These are phyloP conservation scores for Hypoxylon sp. DNA, from an alignment of 2,329 filamentous ascomycete species.

Conservation along the genomic window DNA sequence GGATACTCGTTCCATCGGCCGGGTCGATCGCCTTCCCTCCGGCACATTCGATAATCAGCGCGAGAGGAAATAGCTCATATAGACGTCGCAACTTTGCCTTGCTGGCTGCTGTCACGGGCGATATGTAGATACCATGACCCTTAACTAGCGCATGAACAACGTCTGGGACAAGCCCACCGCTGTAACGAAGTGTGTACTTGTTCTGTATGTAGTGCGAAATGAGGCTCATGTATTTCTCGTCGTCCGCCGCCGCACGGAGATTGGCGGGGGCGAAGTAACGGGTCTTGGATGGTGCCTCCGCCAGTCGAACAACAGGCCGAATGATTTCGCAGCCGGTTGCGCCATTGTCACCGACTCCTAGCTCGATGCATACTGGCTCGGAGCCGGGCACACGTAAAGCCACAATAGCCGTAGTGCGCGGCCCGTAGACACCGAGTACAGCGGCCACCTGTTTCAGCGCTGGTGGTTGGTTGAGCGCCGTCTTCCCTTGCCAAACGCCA, in stretches of 20 bases:
- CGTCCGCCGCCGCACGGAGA: constrained; percentile 67
- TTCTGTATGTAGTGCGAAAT: constrained; percentile 63
- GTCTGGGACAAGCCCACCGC: constrained; percentile 72
- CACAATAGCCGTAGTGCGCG: constrained; percentile 67
- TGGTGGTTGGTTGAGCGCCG: constrained; percentile 58
- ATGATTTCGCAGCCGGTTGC: constrained; percentile 55
- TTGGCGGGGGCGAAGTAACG: constrained; percentile 74
- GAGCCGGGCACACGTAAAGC: constrained; percentile 63
- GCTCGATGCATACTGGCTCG: constrained; percentile 62
- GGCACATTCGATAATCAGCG: constrained; percentile 70
- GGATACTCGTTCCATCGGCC: constrained; percentile 55
- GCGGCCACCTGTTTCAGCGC: constrained; percentile 60
- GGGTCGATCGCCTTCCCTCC: constrained; percentile 69
- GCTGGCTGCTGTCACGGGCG: constrained; percentile 64
- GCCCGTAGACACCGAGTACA: constrained; percentile 66
- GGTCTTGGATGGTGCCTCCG: constrained; percentile 57
- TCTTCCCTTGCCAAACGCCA: constrained; percentile 67
- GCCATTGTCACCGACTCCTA: constrained; percentile 56
- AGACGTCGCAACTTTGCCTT: constrained; percentile 69
- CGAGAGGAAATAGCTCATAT: constrained; percentile 72
- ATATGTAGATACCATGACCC: constrained; percentile 71
- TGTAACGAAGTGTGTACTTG: constrained; percentile 71
- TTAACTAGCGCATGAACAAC: constrained; percentile 70
- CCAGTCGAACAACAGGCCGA: constrained; percentile 56
- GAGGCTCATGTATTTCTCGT: constrained; percentile 62